These are phyloP conservation scores for Colletotrichum tamarilloi DNA, from an alignment of 2,329 filamentous ascomycete species.

Conservation along the genomic window DNA sequence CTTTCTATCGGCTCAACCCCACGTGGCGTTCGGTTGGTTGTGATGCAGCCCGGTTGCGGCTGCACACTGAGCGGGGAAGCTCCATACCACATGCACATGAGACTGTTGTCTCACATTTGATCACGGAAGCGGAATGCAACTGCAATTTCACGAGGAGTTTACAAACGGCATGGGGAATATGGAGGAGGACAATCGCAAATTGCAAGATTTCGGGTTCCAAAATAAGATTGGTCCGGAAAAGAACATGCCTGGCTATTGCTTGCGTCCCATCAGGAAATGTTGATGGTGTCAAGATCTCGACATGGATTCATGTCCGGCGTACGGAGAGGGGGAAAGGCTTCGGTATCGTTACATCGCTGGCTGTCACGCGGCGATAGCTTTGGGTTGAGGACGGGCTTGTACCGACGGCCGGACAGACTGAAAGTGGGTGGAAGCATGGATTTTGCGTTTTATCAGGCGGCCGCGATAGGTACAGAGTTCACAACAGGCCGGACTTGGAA, in stretches of 20 bases:
- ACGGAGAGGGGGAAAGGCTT: neutral
- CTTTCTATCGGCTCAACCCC: constrained; percentile 7
- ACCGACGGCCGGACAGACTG: neutral
- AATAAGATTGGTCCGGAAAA: constrained; percentile 24
- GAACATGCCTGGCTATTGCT: constrained; percentile 17
- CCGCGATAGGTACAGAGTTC: constrained; percentile 9
- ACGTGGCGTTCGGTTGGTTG: constrained; percentile 28
- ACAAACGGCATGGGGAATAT: constrained; percentile 9
- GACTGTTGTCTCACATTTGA: constrained; percentile 26
- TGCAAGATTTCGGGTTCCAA: constrained; percentile 23
- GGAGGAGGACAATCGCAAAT: constrained; percentile 25
- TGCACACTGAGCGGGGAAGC: constrained; percentile 1
- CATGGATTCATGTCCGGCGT: constrained; percentile 23
- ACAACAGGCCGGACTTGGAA: constrained; percentile 4
- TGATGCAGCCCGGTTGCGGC: constrained; percentile 22
- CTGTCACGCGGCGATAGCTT: constrained; percentile 17
- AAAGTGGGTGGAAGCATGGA: neutral
- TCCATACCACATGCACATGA: constrained; percentile 24
- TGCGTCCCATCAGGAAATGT: constrained; percentile 13
- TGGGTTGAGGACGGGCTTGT: neutral
- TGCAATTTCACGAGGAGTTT: constrained; percentile 28
- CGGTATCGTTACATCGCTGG: constrained; percentile 15
- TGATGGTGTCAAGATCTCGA: constrained; percentile 8
- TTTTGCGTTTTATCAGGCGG: neutral
- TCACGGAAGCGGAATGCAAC: constrained; percentile 29